These are phyloP conservation scores for Peltaster fructicola DNA, from an alignment of 2,329 filamentous ascomycete species.

Conservation along the genomic window DNA sequence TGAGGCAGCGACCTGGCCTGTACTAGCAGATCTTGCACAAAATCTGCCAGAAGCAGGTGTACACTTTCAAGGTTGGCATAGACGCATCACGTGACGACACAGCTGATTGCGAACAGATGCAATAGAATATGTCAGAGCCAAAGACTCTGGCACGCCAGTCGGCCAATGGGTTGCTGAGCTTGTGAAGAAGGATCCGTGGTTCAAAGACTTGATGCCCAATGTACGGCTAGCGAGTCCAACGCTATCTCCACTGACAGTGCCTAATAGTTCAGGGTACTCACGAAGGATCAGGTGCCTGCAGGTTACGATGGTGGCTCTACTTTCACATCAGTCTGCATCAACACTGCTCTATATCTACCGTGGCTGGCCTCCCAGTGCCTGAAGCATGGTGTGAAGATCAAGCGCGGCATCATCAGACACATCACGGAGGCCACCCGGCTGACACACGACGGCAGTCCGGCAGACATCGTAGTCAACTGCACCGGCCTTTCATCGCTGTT, in stretches of 20 bases:
- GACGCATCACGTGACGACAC: not conserved
- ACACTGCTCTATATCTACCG: conserved; percentile 71
- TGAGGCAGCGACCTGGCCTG: conserved; percentile 28
- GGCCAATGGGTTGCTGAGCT: conserved; percentile 50
- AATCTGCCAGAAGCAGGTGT: conserved; percentile 62
- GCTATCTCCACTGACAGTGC: conserved; percentile 1
- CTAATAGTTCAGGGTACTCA: conserved; percentile 16
- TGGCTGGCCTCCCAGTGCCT: conserved; percentile 72
- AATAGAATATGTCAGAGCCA: conserved; percentile 43
- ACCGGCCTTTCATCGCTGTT: conserved; percentile 60
- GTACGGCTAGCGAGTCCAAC: conserved; percentile 21
- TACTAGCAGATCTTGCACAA: conserved; percentile 27
- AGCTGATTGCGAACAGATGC: too few species aligned
- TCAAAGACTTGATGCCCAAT: conserved; percentile 51
- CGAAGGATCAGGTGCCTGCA: conserved; percentile 30
- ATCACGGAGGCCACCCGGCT: conserved; percentile 49
- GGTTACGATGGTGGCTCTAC: conserved; percentile 54
- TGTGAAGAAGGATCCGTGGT: conserved; percentile 52
- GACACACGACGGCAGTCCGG: conserved; percentile 39
- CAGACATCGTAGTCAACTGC: conserved; percentile 65
- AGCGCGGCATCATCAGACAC: conserved; percentile 36
- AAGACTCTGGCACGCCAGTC: conserved; percentile 39
- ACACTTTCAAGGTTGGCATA: conserved; percentile 47
- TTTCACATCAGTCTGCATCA: conserved; percentile 81
- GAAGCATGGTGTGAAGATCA: conserved; percentile 46